Evolutionary conservation across 108 stramenopile species (phyloP).

Genomic region (Pseudonitzschia multiseries): DNA sequence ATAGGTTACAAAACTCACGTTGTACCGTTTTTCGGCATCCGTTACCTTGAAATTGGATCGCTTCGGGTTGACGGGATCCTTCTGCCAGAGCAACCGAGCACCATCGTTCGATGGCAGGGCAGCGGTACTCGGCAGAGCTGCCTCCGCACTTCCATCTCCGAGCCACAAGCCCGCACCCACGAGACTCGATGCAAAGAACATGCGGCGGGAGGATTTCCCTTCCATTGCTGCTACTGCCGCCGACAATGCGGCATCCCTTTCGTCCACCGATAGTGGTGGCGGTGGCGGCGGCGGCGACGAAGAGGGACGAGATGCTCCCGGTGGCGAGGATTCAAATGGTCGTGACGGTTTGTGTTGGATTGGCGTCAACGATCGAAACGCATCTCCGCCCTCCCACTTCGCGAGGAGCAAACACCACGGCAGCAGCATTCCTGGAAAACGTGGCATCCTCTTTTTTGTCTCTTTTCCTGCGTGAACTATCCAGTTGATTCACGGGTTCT

Average conservation of each 20-base stretch:
- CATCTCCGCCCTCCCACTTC: neutral
- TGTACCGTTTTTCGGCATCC: slow-evolving; percentile 59
- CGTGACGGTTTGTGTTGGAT: neutral
- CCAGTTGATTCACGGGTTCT: neutral
- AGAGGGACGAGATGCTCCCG: neutral
- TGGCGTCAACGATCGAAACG: neutral
- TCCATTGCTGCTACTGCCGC: neutral
- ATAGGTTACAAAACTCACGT: slow-evolving; percentile 39
- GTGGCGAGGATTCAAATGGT: neutral
- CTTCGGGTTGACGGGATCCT: slow-evolving; percentile 55
- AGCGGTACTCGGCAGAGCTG: neutral
- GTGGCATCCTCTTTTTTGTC: neutral
- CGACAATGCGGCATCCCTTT: neutral
- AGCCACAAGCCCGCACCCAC: neutral
- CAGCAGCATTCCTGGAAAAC: neutral
- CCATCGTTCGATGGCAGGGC: neutral
- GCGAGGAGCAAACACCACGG: neutral
- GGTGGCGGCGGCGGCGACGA: neutral
- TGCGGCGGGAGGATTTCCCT: slow-evolving; percentile 1
- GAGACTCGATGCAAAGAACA: slow-evolving; percentile 12
- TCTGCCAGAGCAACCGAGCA: slow-evolving; percentile 17
- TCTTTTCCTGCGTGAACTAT: neutral
- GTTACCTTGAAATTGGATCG: slow-evolving; percentile 56
- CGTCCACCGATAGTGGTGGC: neutral
- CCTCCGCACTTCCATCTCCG: neutral